Base-by-base conservation (phyloP, 805 yeast genomes). In the Schwanniomyces yamadae region DNA sequence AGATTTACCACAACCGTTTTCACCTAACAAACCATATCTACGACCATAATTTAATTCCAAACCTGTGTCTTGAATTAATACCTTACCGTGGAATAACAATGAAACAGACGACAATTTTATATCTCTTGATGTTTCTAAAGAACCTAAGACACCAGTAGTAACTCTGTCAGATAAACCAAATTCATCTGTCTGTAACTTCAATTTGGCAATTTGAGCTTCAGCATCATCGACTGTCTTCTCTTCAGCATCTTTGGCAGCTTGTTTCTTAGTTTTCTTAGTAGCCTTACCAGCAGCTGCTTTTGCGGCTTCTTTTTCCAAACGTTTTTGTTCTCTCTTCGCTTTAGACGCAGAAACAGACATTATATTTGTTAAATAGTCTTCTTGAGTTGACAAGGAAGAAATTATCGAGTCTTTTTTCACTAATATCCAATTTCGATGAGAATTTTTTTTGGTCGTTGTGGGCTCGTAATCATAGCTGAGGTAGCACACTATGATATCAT, bases 1-100 rank as follows among this genome's bases (percentile, higher is more conserved):
- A 31, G 97, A 89, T 69, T 93, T 93, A 72, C 99, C 99, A 73
- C 98, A 93, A 49, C 99, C 99, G 66, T 93, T 93, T 68, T 90
- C 98, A 57, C 99, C 99, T 58, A 93, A 76, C 44, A 93, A 75
- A 71, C 99, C 99, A 63, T 93, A 93, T 69, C 96, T 83, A 72
- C 97, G 84, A 61, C 98, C 99, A 65, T 82, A 91, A 71, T 93
- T 93, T 67, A 93, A 79, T 72, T 93, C 99, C 51, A 93, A 69
- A 32, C 74, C 75, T 25, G 97, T 84, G 67, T 93, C 98, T 69
- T 88, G 96, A 52, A 91, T 77, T 60, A 93, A 72, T 39, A 93
- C 97, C 62, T 90, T 91, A 71, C 99, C 99, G 67, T 93, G 99
- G 82, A 93, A 93, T 49, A 89, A 78, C 49, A 91, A 74, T 6